A percentile compares a stretch with the other conserved stretches of the same genome.
Conservation (phyloP, 495 filamentous ascomycete species). For the Parachaetomium inaequale region DNA sequence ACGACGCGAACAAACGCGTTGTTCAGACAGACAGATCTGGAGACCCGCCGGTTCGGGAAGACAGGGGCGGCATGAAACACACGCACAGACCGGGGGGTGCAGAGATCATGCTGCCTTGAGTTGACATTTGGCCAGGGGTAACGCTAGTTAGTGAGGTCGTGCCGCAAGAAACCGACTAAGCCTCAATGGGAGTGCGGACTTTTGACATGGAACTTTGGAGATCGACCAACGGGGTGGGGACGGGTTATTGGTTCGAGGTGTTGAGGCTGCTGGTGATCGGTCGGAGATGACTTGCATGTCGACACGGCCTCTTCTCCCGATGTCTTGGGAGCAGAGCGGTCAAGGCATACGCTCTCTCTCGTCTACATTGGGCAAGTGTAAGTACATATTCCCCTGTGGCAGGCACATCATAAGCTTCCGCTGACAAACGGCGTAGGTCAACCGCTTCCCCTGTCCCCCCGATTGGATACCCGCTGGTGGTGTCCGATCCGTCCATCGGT, state of each 20-base stretch:
- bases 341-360: no score
- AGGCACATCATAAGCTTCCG: not conserved
- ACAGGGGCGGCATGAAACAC: conserved; percentile 12
- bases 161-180: no score
- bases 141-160: no score
- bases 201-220: not conserved
- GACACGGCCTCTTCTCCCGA: no score
- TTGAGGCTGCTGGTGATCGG: no score
- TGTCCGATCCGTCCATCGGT: conserved; percentile 1
- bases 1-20: no score
- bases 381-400: not conserved
- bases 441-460: not conserved
- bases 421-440: not conserved
- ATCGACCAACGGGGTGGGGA: not conserved
- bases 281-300: no score
- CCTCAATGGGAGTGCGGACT: conserved; percentile 8
- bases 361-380: no score
- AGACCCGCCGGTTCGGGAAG: conserved; percentile 13
- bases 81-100: not conserved
- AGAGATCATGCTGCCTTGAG: not conserved
- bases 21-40: no score
- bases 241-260: not conserved
- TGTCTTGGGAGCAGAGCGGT: no score
- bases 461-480: not conserved
- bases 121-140: not conserved